Conservation (phyloP, 306 rosid species). For the Vigna unguiculata region DNA sequence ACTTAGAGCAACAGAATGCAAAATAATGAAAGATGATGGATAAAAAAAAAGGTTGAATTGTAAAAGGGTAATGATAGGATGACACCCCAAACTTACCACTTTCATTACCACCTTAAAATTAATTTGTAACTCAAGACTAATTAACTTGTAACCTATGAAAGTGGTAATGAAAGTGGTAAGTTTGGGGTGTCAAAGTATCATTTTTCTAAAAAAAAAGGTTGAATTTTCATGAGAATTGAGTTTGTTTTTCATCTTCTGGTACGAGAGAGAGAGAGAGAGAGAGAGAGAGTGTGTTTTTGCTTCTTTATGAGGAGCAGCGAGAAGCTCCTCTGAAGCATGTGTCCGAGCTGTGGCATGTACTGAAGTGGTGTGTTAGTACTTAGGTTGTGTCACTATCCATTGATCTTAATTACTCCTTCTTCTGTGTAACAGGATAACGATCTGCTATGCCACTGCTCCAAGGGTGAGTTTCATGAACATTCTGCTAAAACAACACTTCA, state of each 20-base stretch:
- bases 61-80: too few species aligned
- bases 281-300: neutral
- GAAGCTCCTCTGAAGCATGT: conserved; percentile 19
- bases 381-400: conserved; percentile 31
- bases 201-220: too few species aligned
- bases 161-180: too few species aligned
- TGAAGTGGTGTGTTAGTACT: conserved; percentile 1
- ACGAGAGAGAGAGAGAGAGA: neutral
- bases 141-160: too few species aligned
- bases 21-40: neutral
- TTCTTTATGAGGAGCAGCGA: conserved; percentile 21
- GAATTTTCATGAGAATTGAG: conserved; percentile 1
- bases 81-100: too few species aligned
- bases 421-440: conserved; percentile 8
- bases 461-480: neutral
- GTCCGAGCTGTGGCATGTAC: conserved; percentile 23
- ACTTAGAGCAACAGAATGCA: conserved; percentile 1
- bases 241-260: conserved; percentile 2
- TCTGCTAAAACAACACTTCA: neutral
- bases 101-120: too few species aligned
- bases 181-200: too few species aligned
- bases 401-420: conserved; percentile 27
- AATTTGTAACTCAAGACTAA: too few species aligned
- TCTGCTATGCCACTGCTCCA: neutral
- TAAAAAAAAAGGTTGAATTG: too few species aligned